These are phyloP conservation scores for Diutina neorugosa DNA, from an alignment of 1,139 yeast species.

Conservation along the genomic window DNA sequence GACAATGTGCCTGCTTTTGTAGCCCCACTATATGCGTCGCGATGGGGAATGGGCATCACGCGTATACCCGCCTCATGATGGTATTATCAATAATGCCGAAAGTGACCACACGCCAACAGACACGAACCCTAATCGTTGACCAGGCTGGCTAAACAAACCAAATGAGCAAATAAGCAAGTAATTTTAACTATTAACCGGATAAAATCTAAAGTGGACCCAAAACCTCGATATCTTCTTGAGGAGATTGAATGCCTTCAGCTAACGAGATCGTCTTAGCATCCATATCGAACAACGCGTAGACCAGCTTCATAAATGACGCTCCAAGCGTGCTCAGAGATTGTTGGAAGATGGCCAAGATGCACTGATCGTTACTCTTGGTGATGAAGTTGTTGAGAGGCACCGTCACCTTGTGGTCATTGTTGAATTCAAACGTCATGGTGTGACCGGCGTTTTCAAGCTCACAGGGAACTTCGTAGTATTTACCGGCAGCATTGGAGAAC, in stretches of 20 bases:
- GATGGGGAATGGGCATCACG: background rate
- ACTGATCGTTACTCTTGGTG: background rate
- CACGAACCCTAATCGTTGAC: too few species aligned
- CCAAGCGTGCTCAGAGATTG: background rate
- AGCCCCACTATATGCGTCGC: background rate
- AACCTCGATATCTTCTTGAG: background rate
- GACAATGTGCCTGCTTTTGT: background rate
- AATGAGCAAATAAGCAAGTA: too few species aligned
- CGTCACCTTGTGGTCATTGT: background rate
- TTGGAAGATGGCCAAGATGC: background rate
- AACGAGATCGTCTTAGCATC: background rate
- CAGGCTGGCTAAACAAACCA: too few species aligned
- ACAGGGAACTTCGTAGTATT: background rate
- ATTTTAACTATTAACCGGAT: too few species aligned
- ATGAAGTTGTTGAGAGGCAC: background rate
- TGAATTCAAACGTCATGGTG: background rate
- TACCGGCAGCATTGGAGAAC: background rate
- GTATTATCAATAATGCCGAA: background rate
- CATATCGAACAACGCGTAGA: background rate
- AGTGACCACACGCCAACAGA: background rate
- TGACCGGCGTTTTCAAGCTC: background rate
- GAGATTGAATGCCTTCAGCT: background rate
- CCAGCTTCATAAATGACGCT: constrained; percentile 1
- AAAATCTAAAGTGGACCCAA: background rate
- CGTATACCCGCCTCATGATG: background rate